Conservation (phyloP, 805 yeast species). For the Yarrowia sp. region DNA sequence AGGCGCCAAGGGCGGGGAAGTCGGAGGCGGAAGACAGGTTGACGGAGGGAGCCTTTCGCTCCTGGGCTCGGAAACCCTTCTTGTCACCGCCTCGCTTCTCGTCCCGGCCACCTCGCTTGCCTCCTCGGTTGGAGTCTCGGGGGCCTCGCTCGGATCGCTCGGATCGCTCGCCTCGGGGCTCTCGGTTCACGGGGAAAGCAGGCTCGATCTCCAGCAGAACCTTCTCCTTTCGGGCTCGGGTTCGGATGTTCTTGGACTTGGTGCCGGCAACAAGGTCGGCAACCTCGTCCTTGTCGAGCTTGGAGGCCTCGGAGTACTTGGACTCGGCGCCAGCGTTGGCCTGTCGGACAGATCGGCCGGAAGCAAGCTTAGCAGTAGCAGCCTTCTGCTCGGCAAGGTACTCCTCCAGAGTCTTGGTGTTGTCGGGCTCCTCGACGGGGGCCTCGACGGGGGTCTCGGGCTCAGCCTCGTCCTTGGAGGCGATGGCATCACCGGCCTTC, state of each 20-base stretch:
- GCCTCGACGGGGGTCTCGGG: slow-evolving; percentile 41
- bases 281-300: slow-evolving; percentile 57
- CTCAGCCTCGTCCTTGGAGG: slow-evolving; percentile 37
- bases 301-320: slow-evolving; percentile 49
- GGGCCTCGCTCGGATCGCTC: slow-evolving; percentile 29
- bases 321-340: slow-evolving; percentile 59
- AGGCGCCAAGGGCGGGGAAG: slow-evolving; percentile 35
- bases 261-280: slow-evolving; percentile 59
- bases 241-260: slow-evolving; percentile 61
- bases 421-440: slow-evolving; percentile 48
- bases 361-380: slow-evolving; percentile 31
- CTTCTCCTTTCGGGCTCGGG: slow-evolving; percentile 81
- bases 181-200: slow-evolving; percentile 49
- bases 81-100: slow-evolving; percentile 37
- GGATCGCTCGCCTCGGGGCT: slow-evolving; percentile 14
- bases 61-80: slow-evolving; percentile 37
- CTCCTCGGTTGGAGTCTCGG: slow-evolving; percentile 29
- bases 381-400: slow-evolving; percentile 63
- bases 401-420: slow-evolving; percentile 74
- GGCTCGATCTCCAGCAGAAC: slow-evolving; percentile 70
- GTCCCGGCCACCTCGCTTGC: slow-evolving; percentile 32
- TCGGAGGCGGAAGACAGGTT: slow-evolving; percentile 31
- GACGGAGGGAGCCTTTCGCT: slow-evolving; percentile 35
- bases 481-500: slow-evolving; percentile 47
- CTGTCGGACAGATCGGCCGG: slow-evolving; percentile 37